Base-by-base conservation (phyloP, 768 basidiomycete species). In the Xerocomellus dryophilus region DNA sequence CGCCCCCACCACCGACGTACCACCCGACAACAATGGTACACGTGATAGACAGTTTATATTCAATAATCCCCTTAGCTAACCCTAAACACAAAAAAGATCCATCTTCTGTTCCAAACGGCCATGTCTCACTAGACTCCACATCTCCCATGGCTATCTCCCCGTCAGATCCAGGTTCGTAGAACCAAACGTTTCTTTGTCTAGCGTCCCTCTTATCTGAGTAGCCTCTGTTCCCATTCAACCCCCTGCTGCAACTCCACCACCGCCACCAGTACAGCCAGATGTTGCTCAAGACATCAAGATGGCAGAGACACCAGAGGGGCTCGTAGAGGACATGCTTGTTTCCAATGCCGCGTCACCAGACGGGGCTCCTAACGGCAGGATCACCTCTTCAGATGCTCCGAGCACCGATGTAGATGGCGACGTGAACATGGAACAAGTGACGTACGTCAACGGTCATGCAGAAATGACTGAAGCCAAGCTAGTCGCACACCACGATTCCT, bases 81-180 rank as follows among this genome's bases (percentile, higher is more conserved):
- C 65, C 63, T 58, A 66, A 66, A 74, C 76, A 66, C 53, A 51
- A 50, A 55, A 56, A 65, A 70, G 63, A 59, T 62, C 52, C 34
- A 27, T 45, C 35, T 47, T 75, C 77, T 61, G 80, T 83, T 62
- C 79, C 81, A 58, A 85, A 87, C 74, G 83, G 83, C 65, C 81
- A 86, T 77, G 84, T 77, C 62, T 63, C 73, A 59, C 75, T 77
- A 59, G 63, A 67, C 52, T 54, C 69, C 18, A 44, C 40, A 7
- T 60, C 53, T 76, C 50, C 72, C 71, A 50, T 73, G 75, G 58
- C 75, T 76, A n/a, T 75, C 78, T 67, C 64, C 73, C 60, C 80
- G 0, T 59, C 71, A 27, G 81, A 85, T 69, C 75, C 81, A 67
- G 73, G 85, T 86, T 69, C 63, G 73, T 71, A 53, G 45, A 43